Evolutionary conservation across 352 stramenopile species (phyloP).

Genomic region (Phytophthora sansomeana): DNA sequence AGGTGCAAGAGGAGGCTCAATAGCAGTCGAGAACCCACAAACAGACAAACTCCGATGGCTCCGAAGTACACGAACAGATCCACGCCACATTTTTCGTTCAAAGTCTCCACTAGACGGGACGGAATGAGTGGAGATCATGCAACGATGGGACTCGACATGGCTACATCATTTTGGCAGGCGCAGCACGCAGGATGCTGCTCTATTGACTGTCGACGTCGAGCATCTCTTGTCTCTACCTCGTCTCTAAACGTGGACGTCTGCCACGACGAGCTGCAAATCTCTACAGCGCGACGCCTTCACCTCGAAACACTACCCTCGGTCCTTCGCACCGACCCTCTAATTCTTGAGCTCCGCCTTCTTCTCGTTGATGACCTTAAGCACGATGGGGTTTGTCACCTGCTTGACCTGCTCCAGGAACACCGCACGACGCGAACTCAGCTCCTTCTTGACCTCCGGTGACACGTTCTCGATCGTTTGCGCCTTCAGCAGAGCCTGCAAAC

Average conservation of each 20-base stretch:
- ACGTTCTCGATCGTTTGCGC: slow-evolving; percentile 48
- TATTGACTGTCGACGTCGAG: slow-evolving; percentile 42
- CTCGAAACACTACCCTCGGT: slow-evolving; percentile 21
- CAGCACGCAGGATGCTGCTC: slow-evolving; percentile 36
- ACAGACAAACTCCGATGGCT: slow-evolving; percentile 10
- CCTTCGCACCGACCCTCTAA: slow-evolving; percentile 33
- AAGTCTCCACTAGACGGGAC: slow-evolving; percentile 22
- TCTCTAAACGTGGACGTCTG: slow-evolving; percentile 23
- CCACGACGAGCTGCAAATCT: slow-evolving; percentile 7
- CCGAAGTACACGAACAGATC: slow-evolving; percentile 4
- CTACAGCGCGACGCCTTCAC: slow-evolving; percentile 22
- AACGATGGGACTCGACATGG: slow-evolving; percentile 25
- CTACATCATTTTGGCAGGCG: slow-evolving; percentile 31
- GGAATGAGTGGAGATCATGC: slow-evolving; percentile 17
- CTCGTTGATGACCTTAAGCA: slow-evolving; percentile 69
- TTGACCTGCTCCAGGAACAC: slow-evolving; percentile 63
- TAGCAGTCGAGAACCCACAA: slow-evolving; percentile 26
- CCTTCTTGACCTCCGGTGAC: slow-evolving; percentile 35
- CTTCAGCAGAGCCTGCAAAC: slow-evolving; percentile 79
- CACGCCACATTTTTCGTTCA: slow-evolving; percentile 28
- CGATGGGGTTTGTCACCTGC: slow-evolving; percentile 62
- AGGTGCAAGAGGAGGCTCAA: not conserved
- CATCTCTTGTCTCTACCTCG: slow-evolving; percentile 40
- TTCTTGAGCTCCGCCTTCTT: slow-evolving; percentile 67
- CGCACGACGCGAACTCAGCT: slow-evolving; percentile 47